Percentiles rank a stretch among this genome's conserved stretches.
Evolutionary conservation across 495 filamentous ascomycete genomes (phyloP).

Genomic region (Aspergillus homomorphus): DNA sequence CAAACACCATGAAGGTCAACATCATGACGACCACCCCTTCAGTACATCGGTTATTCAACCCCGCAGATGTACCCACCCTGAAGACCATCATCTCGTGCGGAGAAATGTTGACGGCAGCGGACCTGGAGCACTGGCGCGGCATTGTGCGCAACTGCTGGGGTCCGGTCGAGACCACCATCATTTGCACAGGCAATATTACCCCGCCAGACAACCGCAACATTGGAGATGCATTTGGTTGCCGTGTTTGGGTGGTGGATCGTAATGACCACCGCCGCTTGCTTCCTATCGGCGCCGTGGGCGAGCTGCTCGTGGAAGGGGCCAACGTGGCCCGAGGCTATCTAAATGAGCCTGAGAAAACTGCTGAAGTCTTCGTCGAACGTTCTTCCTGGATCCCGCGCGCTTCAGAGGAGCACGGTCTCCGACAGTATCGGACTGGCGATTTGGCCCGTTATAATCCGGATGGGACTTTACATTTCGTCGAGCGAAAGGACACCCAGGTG

Average conservation of each 20-base stretch:
- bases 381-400: conserved; percentile 21
- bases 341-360: conserved; percentile 12
- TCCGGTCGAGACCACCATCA: conserved; percentile 7
- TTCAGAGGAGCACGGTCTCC: conserved; percentile 12
- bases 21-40: conserved; percentile 24
- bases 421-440: conserved; percentile 26
- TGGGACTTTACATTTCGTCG: conserved; percentile 37
- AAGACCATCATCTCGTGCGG: conserved; percentile 24
- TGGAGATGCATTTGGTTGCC: background rate
- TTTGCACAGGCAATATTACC: too few species aligned
- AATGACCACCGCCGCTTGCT: conserved; percentile 15
- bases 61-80: conserved; percentile 19
- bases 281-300: conserved; percentile 43
- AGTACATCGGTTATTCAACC: conserved; percentile 19
- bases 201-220: background rate
- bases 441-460: conserved; percentile 29
- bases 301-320: conserved; percentile 47
- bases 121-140: conserved; percentile 20
- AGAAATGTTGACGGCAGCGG: conserved; percentile 15
- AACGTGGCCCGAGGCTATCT: conserved; percentile 21
- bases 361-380: conserved; percentile 17
- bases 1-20: conserved; percentile 16
- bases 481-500: conserved; percentile 33
- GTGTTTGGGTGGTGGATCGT: conserved; percentile 3
- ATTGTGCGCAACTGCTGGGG: conserved; percentile 4